A percentile compares a stretch with the other conserved stretches of the same genome.
Conservation (phyloP, 306 rosid species). For the Trifolium repens region DNA sequence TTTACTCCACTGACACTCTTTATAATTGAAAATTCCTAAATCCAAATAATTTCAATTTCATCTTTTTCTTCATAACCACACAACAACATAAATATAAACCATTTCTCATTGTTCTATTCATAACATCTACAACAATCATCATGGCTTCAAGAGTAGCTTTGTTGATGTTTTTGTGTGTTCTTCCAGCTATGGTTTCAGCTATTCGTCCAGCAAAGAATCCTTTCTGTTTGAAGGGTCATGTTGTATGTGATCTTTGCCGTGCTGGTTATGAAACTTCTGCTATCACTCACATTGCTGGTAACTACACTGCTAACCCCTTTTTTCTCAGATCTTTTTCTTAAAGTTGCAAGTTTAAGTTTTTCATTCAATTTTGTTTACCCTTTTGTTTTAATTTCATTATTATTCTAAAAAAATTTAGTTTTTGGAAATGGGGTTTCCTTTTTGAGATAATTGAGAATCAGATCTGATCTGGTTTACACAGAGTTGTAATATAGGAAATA, state of each 20-base stretch:
- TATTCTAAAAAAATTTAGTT: background rate
- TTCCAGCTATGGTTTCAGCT: conserved; percentile 79
- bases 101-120: background rate
- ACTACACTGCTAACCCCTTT: background rate
- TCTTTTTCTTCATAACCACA: background rate
- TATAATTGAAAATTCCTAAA: conserved; percentile 28
- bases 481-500: background rate
- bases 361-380: too few species aligned
- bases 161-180: conserved; percentile 53
- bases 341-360: background rate
- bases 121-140: background rate
- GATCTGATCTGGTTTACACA: conserved; percentile 32
- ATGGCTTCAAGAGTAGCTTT: conserved; percentile 56
- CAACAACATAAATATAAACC: background rate
- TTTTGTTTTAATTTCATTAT: background rate
- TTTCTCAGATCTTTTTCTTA: background rate
- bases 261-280: conserved; percentile 89
- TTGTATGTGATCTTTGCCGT: conserved; percentile 83
- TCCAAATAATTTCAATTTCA: background rate
- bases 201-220: conserved; percentile 64
- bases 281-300: conserved; percentile 74
- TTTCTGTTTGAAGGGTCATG: conserved; percentile 61
- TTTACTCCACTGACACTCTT: conserved; percentile 5
- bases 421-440: background rate
- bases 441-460: background rate